These are phyloP conservation scores for Chlamydomonas schloesseri DNA, from an alignment of 139 green algal species.

Conservation along the genomic window DNA sequence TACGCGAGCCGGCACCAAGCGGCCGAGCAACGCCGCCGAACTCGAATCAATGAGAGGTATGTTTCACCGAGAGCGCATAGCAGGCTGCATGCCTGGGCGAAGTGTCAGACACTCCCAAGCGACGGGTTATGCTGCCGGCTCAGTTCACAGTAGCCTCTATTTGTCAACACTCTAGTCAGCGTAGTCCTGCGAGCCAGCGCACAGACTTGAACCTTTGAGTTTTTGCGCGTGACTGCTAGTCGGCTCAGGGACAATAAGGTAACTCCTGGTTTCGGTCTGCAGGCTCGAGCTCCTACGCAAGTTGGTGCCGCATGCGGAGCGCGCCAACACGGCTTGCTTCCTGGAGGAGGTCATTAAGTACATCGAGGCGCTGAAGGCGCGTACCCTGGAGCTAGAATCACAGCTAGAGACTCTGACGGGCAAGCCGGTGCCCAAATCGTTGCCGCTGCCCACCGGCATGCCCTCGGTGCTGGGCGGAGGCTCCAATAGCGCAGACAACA, in stretches of 20 bases:
- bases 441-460: not conserved
- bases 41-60: slow-evolving; percentile 83
- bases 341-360: slow-evolving; percentile 88
- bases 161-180: no score
- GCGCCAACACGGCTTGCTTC: slow-evolving; percentile 87
- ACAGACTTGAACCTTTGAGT: no score
- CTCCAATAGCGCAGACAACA: not conserved
- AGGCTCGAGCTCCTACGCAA: slow-evolving; percentile 78
- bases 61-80: not conserved
- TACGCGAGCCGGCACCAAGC: slow-evolving; percentile 75
- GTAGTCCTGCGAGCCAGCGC: no score
- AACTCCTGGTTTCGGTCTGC: not conserved
- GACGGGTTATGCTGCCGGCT: no score
- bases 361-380: slow-evolving; percentile 69
- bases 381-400: slow-evolving; percentile 53
- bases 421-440: slow-evolving; percentile 1
- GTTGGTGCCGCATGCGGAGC: slow-evolving; percentile 85
- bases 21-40: slow-evolving; percentile 79
- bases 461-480: not conserved
- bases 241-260: no score
- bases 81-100: no score
- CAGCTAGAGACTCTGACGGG: not conserved
- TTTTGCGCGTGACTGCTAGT: no score
- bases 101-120: no score
- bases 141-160: no score